phyloP scores from a whole-genome alignment of 2,329 filamentous ascomycete genomes.

The Pseudogymnoascus sp. region DNA sequence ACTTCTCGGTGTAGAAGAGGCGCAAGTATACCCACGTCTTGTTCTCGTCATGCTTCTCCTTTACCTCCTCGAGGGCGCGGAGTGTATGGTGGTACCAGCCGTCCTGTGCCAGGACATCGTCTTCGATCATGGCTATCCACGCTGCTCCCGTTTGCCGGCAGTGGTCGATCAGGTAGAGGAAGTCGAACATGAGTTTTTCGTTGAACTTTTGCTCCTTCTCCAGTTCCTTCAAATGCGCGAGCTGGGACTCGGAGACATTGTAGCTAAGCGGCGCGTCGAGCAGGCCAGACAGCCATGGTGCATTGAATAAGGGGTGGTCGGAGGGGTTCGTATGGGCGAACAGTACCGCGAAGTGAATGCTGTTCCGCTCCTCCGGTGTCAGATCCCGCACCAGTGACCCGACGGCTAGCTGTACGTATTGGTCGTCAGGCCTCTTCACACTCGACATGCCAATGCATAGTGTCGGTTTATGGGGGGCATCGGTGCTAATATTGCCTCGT shows the following conservation, averaged over 20 bases:
- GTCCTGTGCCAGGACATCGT: conserved; percentile 30
- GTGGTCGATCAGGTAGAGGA: conserved; percentile 24
- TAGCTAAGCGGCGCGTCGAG: conserved; percentile 31
- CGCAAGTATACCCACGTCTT: conserved; percentile 27
- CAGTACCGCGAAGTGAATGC: conserved; percentile 28
- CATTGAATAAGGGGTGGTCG: conserved; percentile 26
- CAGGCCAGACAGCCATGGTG: conserved; percentile 27
- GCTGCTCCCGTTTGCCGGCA: conserved; percentile 24
- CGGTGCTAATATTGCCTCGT: neutral
- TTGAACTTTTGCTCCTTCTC: conserved; percentile 17
- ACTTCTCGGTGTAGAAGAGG: conserved; percentile 32
- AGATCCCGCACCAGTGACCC: conserved; percentile 28
- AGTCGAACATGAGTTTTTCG: conserved; percentile 29
- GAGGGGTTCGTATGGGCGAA: conserved; percentile 29
- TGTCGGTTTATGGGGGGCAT: neutral
- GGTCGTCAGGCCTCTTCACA: conserved; percentile 10
- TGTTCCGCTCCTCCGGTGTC: conserved; percentile 25
- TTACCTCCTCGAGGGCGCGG: conserved; percentile 24
- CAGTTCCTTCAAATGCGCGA: neutral
- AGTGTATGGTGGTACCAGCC: conserved; percentile 29
- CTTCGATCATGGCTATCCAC: conserved; percentile 32
- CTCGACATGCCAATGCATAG: conserved; percentile 14
- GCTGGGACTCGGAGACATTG: conserved; percentile 10
- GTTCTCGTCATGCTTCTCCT: conserved; percentile 16
- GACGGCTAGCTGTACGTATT: conserved; percentile 12